Evolutionary conservation across 164 flowering plant genomes (phyloP).

Genomic region (Piper betle): DNA sequence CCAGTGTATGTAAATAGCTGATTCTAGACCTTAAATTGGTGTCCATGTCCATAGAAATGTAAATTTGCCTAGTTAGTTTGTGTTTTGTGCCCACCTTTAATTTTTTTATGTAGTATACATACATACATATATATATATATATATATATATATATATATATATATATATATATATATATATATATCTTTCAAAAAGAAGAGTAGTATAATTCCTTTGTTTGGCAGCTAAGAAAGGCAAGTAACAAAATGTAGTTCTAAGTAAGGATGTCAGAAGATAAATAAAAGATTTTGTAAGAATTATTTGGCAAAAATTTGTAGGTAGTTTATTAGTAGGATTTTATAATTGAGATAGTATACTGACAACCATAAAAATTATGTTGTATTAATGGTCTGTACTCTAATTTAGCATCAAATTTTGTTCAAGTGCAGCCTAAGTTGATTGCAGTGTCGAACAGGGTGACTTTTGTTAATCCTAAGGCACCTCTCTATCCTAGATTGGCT

Average conservation of each 20-base stretch:
- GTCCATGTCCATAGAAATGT: background rate
- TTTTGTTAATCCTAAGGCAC: background rate
- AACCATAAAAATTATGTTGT: too few species aligned
- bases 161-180: too few species aligned
- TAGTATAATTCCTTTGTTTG: background rate
- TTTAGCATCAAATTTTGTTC: background rate
- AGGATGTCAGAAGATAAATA: background rate
- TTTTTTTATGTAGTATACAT: too few species aligned
- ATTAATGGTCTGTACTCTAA: background rate
- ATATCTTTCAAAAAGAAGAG: background rate
- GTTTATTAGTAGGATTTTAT: background rate
- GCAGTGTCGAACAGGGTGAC: background rate
- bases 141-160: too few species aligned
- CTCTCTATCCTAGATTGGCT: background rate
- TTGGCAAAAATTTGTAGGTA: background rate
- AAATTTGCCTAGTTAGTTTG: too few species aligned
- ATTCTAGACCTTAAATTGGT: background rate
- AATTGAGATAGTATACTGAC: too few species aligned
- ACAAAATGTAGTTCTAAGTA: background rate
- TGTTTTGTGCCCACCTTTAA: too few species aligned
- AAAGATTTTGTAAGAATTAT: background rate
- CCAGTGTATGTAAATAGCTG: constrained; percentile 19
- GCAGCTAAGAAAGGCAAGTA: background rate
- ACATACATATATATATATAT: too few species aligned
- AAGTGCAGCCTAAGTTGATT: background rate